Evolutionary conservation across 106 monocot species (phyloP).

Genomic region (Dioscorea dumetorum): DNA sequence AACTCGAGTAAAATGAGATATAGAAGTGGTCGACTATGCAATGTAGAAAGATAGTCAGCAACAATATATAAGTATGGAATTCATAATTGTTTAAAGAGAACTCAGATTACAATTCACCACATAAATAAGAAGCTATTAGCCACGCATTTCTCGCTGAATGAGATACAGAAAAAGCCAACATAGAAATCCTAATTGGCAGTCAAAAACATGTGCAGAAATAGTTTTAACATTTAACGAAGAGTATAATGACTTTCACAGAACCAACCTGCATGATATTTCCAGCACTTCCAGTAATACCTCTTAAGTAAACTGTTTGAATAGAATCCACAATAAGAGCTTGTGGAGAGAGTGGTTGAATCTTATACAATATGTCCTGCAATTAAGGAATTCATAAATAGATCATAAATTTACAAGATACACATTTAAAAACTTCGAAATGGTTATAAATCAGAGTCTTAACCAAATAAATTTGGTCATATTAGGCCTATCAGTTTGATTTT

Average conservation of each 20-base stretch:
- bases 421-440: neutral
- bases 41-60: too few relatives aligned
- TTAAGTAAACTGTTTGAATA: slow-evolving; percentile 89
- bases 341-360: slow-evolving; percentile 53
- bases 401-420: neutral
- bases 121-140: too few relatives aligned
- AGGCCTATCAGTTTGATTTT: too few relatives aligned
- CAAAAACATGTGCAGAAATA: neutral
- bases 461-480: neutral
- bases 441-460: neutral
- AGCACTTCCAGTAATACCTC: slow-evolving; percentile 77
- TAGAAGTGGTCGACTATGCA: too few relatives aligned
- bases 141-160: neutral
- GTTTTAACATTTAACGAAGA: neutral
- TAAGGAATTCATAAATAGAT: neutral
- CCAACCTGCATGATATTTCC: slow-evolving; percentile 80
- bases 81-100: too few relatives aligned
- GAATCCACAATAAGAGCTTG: slow-evolving; percentile 89
- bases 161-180: neutral
- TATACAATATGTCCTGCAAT: slow-evolving; percentile 84
- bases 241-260: neutral
- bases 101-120: too few relatives aligned
- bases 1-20: too few relatives aligned
- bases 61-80: too few relatives aligned
- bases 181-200: neutral